These are phyloP conservation scores for Emmonsiellopsis sp. DNA, from an alignment of 2,329 filamentous ascomycete species.

Conservation along the genomic window DNA sequence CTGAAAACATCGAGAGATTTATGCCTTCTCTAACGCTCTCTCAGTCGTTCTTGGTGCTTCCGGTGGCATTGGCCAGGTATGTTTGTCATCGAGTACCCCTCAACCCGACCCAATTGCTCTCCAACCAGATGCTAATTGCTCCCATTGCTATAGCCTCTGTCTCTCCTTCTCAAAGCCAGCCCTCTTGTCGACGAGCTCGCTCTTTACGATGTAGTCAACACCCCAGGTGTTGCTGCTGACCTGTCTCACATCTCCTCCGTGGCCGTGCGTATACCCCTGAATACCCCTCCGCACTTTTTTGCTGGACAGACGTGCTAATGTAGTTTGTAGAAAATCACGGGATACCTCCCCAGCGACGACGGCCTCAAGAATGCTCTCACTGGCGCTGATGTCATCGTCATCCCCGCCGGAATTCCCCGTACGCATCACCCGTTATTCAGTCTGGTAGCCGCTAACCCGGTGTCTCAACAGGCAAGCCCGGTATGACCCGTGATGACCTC, in stretches of 20 bases:
- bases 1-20: not conserved
- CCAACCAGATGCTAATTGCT: slow-evolving; percentile 1
- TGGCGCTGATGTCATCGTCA: slow-evolving; percentile 90
- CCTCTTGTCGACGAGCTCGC: slow-evolving; percentile 84
- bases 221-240: slow-evolving; percentile 88
- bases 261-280: slow-evolving; percentile 51
- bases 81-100: slow-evolving; percentile 16
- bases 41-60: slow-evolving; percentile 82
- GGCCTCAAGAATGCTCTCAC: slow-evolving; percentile 83
- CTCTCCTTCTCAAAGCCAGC: slow-evolving; percentile 86
- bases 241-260: slow-evolving; percentile 93
- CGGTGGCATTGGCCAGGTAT: slow-evolving; percentile 96
- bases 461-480: slow-evolving; percentile 71
- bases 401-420: slow-evolving; percentile 97
- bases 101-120: not conserved
- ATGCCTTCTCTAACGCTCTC: slow-evolving; percentile 12
- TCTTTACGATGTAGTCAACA: slow-evolving; percentile 99
- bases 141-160: slow-evolving; percentile 61
- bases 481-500: slow-evolving; percentile 98
- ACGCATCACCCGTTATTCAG: no score
- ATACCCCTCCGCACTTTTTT: not conserved
- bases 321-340: slow-evolving; percentile 61
- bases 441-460: slow-evolving; percentile 13
- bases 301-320: not conserved
- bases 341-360: slow-evolving; percentile 76